Base-by-base conservation (phyloP, 2,329 filamentous ascomycete genomes). In the Mycosphaerella sp. region DNA sequence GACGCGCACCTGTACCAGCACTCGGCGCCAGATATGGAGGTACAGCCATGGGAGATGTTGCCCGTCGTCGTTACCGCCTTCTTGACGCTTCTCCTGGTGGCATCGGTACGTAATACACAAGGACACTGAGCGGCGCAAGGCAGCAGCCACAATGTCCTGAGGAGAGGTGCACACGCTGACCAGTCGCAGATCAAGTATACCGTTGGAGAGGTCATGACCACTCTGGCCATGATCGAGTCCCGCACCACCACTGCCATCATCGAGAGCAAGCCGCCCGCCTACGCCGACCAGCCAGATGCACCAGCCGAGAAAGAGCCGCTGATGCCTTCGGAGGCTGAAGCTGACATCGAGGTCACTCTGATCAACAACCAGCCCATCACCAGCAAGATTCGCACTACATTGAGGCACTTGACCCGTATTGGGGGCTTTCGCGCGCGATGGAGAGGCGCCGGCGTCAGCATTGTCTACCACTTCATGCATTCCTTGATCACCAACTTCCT, bases 221-320 rank as follows among this genome's bases (percentile, higher is more conserved):
- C 80, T 5, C 76, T 87, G 41, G 76, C 82, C 57, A 81, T 83
- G 71, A 75, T 87, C 62, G 84, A 87, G 69, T 79, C 79, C 45
- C 76, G 80, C 38, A 73, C 77, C 59, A 76, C 77, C 26, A 76
- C 76, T 48, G 76, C 74, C 57, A 71, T 74, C 59, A 65, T 76
- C 59, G 65, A 69, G 56, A 31, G 40, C 26, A 66, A 63, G 56
- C 78, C 59, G 71, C 76, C 64, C 70, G 59, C 63, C 8, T 69
- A 80, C 51, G 72, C 77, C 48, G 76, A 80, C 62, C 74, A 78
- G 58, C 64, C 71, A 34, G 74, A 76, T 48, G 76, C 76, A 38
- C 66, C 69, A 6, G 69, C 78, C 34, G 60, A 67, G 53, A 69
- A 70, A 55, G 64, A 69, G 55, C 66, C 69, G 31, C 65, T 73